A percentile compares a stretch with the other conserved stretches of the same genome.
Conservation (phyloP, 2,329 filamentous ascomycete genomes). For the Albifimbria verrucaria region DNA sequence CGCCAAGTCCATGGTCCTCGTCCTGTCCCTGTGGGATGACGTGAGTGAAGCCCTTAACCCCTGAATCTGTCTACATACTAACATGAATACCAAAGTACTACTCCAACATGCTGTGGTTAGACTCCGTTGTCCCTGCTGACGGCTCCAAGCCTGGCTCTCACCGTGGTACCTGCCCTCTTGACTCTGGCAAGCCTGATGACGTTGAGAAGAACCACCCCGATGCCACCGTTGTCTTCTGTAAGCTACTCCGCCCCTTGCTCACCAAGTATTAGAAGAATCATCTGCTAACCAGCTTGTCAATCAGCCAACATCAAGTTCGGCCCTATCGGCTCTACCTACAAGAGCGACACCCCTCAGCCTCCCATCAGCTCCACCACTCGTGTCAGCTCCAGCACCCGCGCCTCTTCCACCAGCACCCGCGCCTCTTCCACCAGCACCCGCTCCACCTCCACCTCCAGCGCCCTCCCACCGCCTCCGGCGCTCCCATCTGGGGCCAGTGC, state of each 20-base stretch:
- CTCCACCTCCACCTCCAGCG: neutral
- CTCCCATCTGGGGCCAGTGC: slow-evolving; percentile 27
- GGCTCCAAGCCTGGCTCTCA: slow-evolving; percentile 40
- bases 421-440: neutral
- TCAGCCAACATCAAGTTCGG: slow-evolving; percentile 49
- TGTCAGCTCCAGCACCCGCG: neutral
- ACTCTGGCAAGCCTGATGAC: slow-evolving; percentile 46
- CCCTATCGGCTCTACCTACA: slow-evolving; percentile 48
- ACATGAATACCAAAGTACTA: slow-evolving; percentile 34
- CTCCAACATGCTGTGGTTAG: slow-evolving; percentile 69
- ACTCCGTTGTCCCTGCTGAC: slow-evolving; percentile 55
- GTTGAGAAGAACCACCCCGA: slow-evolving; percentile 41
- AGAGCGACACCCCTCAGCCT: neutral
- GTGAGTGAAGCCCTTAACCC: slow-evolving; percentile 9
- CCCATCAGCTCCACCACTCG: neutral
- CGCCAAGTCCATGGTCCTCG: slow-evolving; percentile 36
- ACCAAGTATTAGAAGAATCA: neutral
- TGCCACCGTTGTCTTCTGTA: slow-evolving; percentile 46
- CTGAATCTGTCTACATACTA: neutral
- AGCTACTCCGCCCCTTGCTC: neutral
- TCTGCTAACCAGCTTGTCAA: neutral
- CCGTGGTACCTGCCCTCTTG: slow-evolving; percentile 50
- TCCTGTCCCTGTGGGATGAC: slow-evolving; percentile 56
- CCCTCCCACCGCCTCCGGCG: slow-evolving; percentile 6
- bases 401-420: neutral